Evolutionary conservation across 1,284 basidiomycete species (phyloP), one percentile per base, ranked within the genome.

Genomic region (Ganoderma leucocontextum): DNA sequence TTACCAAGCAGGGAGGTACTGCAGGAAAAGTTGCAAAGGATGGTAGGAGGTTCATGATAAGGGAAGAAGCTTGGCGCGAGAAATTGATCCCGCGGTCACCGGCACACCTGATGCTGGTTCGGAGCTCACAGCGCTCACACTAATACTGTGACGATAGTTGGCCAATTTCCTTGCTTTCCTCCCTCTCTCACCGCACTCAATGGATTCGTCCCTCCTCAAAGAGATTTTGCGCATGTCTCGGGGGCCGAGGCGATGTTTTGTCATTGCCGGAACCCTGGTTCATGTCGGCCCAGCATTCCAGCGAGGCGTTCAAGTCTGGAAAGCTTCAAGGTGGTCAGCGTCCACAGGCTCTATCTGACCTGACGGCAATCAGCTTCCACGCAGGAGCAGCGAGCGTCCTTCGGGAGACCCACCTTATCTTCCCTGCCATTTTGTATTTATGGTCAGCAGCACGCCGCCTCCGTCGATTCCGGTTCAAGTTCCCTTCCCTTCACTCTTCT

Each of bases 261-360:
- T 7, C 2, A 47, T 8, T 22, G 9, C 15, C n/a, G 4, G 52
- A 13, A 10, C 52, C 5, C 25, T 52, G 1, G 25, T 29, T 9
- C 10, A 29, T 15, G 25, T 13, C 49, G 10, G 19, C 2, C 13
- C 9, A 12, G 25, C 22, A 29, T 29, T 15, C 19, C 22, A 52
- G n/a, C 13, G 25, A 29, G 25, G 12, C 25, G 8, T 15, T 29
- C 12, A 29, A 29, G 2, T 13, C 10, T 17, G 10, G 8, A 15
- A 15, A 52, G 15, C 9, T 39, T 39, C 15, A 29, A 10, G 25
- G n/a, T 33, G 52, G 10, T 33, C 52, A 53, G 52, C 52, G 52
- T 17, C n/a, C 52, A 33, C 44, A 47, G 44, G n/a, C 22, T 33
- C 25, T 53, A 53, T 53, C 52, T 53, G 25, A 53, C n/a, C 52